Conservation (phyloP, 257 asterid species). For the Nicotiana sylvestris region DNA sequence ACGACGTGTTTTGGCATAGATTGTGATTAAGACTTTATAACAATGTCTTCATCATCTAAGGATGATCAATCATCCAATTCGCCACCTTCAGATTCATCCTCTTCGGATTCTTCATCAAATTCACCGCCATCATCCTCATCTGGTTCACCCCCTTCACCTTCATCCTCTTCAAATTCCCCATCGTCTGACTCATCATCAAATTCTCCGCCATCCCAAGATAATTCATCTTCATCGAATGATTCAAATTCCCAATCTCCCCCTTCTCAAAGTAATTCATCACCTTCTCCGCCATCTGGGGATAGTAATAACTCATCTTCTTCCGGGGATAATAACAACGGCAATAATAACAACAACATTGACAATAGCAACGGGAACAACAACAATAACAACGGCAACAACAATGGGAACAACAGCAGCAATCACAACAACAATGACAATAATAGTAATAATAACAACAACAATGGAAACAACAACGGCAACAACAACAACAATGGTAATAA, state of each 20-base stretch:
- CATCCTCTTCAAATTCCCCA: neutral
- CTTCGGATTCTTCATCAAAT: neutral
- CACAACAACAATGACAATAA: neutral
- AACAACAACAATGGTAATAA: fast-evolving
- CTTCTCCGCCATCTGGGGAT: neutral
- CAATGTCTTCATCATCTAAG: constrained; percentile 11
- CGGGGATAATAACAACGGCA: neutral
- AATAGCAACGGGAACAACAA: neutral
- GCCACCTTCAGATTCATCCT: constrained; percentile 5
- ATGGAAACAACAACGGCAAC: neutral
- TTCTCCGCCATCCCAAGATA: constrained; percentile 4
- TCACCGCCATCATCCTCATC: constrained; percentile 6
- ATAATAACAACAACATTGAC: neutral
- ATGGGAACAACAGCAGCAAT: neutral
- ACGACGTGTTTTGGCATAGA: neutral
- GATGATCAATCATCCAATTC: constrained; percentile 12
- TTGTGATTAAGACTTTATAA: neutral
- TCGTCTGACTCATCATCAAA: constrained; percentile 5
- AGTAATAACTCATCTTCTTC: neutral
- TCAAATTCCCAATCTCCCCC: neutral
- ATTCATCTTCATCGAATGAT: constrained; percentile 6
- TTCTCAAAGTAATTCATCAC: neutral
- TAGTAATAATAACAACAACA: neutral
- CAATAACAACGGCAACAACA: too few species aligned
- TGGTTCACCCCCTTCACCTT: neutral